Base-by-base conservation (phyloP, 495 filamentous ascomycete species). In the Immersiella caudata region DNA sequence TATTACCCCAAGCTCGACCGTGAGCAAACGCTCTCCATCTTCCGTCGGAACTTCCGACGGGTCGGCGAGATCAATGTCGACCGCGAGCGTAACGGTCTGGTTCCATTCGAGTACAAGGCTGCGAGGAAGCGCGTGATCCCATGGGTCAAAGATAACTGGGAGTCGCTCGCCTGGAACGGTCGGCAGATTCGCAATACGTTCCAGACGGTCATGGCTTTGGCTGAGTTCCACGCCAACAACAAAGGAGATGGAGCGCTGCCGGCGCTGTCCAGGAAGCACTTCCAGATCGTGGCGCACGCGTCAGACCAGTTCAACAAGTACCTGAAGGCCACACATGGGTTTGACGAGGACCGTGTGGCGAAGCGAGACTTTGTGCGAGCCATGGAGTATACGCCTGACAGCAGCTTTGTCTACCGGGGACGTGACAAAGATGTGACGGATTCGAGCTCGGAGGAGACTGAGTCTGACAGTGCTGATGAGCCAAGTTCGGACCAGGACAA, bases 131-230 rank as follows among this genome's bases (percentile, higher is more conserved):
- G n/a, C n/a, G 65, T 76, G 33, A 59, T 73, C 11, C n/a, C 52
- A 0, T 74, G 71, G 62, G 70, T 66, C 22, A 52, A 66, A 14
- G 20, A 65, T 14, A 51, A 65, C 20, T 72, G 66, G 66, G 55
- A 69, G 62, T 40, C 35, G 8, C 60, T 72, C 29, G 36, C 36
- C 3, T 83, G 80, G 80, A 84, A 84, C 64, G 82, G 82, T 1
- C 72, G 81, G 2, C 79, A 84, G 68, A 83, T 83, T 40, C 71
- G 76, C 12, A 84, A 84, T 61, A 77, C 79, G 0, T 81, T 79
- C 62, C 76, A 81, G 61, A 83, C 73, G 0, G 82, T 78, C 18
- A 27, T 78, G 12, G 77, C 79, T 0, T 74, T 82, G 1, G 78
- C 80, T 6, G 77, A 78, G 52, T 75, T 71, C 20, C 56, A 70